Conservation (phyloP, 257 asterid genomes). For the Phtheirospermum japonicum region DNA sequence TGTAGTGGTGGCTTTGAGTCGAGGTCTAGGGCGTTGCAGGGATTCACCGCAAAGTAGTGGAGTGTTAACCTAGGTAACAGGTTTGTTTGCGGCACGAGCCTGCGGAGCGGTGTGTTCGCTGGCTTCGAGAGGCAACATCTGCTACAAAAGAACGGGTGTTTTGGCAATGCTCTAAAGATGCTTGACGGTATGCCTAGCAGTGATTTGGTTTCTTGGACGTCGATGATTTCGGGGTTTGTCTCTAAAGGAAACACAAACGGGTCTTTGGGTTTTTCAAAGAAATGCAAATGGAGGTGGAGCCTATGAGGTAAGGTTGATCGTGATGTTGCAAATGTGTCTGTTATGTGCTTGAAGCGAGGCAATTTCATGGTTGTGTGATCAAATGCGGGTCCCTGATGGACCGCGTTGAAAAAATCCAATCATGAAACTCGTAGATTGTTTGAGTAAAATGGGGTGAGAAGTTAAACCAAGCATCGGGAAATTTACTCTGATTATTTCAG, state of each 20-base stretch:
- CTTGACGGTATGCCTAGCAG: constrained; percentile 42
- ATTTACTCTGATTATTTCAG: constrained; percentile 37
- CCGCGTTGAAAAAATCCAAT: constrained; percentile 37
- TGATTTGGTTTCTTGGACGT: constrained; percentile 51
- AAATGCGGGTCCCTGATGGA: constrained; percentile 41
- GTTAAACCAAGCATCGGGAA: constrained; percentile 39
- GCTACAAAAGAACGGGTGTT: constrained; percentile 29
- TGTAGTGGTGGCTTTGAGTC: too few species aligned
- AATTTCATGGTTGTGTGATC: constrained; percentile 38
- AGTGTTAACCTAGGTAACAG: too few species aligned
- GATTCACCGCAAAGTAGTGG: too few species aligned
- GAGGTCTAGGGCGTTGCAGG: too few species aligned
- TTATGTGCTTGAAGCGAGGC: constrained; percentile 29
- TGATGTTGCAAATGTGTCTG: constrained; percentile 36
- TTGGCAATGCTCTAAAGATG: constrained; percentile 36
- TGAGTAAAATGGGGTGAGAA: constrained; percentile 31
- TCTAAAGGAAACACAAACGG: too few species aligned
- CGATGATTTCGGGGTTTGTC: too few species aligned
- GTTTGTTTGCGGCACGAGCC: too few species aligned
- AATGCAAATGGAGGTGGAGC: constrained; percentile 38
- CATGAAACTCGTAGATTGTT: constrained; percentile 28
- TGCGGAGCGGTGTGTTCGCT: too few species aligned
- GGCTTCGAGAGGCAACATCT: too few species aligned
- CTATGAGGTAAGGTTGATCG: constrained; percentile 46
- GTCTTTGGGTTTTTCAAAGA: constrained; percentile 41